Conservation (phyloP, 139 green algal species). For the Chlorella sorokiniana region DNA sequence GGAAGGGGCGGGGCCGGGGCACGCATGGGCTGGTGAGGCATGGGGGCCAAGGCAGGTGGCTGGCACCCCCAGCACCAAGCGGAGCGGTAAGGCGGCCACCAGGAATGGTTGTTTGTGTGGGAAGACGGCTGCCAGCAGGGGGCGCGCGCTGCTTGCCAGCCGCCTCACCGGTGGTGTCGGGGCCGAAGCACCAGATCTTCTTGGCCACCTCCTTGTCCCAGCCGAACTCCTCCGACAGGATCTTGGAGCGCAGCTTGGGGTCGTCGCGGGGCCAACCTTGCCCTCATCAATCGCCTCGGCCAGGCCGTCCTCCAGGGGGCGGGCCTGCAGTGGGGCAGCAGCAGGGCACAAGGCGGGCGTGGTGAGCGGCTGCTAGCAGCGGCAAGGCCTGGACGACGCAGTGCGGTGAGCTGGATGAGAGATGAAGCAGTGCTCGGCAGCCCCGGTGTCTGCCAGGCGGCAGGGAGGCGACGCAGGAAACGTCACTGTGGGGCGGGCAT, state of each 20-base stretch:
- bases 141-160: background rate
- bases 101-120: no score
- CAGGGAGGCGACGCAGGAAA: no score
- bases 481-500: background rate
- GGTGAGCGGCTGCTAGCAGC: background rate
- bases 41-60: background rate
- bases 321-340: constrained; percentile 55
- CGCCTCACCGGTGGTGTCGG: constrained; percentile 86
- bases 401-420: background rate
- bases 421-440: no score
- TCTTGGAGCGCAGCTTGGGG: constrained; percentile 89
- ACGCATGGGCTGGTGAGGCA: no score
- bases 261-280: constrained; percentile 89
- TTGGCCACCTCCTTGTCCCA: constrained; percentile 99
- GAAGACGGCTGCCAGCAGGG: background rate
- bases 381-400: background rate
- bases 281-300: constrained; percentile 98
- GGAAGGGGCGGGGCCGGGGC: background rate
- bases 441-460: no score
- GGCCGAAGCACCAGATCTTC: constrained; percentile 99
- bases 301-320: constrained; percentile 96
- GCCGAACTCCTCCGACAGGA: constrained; percentile 93
- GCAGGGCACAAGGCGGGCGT: background rate
- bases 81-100: no score
- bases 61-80: background rate